A percentile compares a stretch with the other conserved stretches of the same genome.
Conservation (phyloP, 257 asterid genomes). For the Solanum ossicruentum region DNA sequence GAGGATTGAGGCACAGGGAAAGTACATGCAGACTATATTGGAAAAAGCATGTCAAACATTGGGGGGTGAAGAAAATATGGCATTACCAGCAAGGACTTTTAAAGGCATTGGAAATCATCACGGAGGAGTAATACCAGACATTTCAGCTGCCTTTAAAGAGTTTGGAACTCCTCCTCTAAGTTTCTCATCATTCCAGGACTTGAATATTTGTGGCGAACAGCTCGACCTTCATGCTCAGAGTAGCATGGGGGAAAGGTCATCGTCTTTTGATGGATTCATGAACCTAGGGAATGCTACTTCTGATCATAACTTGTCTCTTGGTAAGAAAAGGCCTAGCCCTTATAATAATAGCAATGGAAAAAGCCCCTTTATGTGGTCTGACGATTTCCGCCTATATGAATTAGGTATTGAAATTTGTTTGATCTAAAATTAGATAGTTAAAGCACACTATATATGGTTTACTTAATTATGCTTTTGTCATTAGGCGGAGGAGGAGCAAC, state of each 20-base stretch:
- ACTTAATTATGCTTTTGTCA: neutral
- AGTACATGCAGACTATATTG: slow-evolving; percentile 89
- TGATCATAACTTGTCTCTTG: slow-evolving; percentile 16
- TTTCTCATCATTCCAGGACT: slow-evolving; percentile 76
- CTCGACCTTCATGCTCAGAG: slow-evolving; percentile 38
- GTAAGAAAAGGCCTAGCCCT: slow-evolving; percentile 54
- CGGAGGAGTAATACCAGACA: slow-evolving; percentile 18
- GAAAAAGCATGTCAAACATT: slow-evolving; percentile 97
- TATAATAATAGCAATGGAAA: slow-evolving; percentile 23
- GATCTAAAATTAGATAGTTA: too few species aligned
- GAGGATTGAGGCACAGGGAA: slow-evolving; percentile 95
- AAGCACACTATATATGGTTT: neutral
- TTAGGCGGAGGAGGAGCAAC: neutral
- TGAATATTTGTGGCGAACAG: slow-evolving; percentile 62
- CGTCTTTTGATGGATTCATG: slow-evolving; percentile 30
- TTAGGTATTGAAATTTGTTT: neutral
- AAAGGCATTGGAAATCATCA: slow-evolving; percentile 5
- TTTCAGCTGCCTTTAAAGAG: slow-evolving; percentile 32
- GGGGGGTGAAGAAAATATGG: slow-evolving; percentile 47
- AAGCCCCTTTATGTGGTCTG: slow-evolving; percentile 64
- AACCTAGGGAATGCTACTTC: neutral
- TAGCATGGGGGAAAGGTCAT: slow-evolving; percentile 18
- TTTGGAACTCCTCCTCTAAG: slow-evolving; percentile 20
- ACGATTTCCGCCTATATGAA: slow-evolving; percentile 55
- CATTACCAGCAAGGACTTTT: slow-evolving; percentile 31